Evolutionary conservation across 371 early-diverging fungal genomes (phyloP).

Genomic region (Mortierella sp.): DNA sequence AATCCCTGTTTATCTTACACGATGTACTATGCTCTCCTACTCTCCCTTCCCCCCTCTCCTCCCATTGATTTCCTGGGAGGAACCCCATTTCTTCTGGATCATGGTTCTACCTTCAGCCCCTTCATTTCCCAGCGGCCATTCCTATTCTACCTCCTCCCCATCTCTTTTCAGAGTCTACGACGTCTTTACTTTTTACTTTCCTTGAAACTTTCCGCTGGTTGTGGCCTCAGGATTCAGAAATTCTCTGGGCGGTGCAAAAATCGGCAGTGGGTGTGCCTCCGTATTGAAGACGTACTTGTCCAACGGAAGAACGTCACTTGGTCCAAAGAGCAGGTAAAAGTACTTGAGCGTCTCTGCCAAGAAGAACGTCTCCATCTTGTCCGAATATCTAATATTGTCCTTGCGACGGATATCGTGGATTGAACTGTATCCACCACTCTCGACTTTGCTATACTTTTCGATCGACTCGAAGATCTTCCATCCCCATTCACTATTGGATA

Average conservation of each 20-base stretch:
- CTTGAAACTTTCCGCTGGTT: too few species aligned
- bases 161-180: too few species aligned
- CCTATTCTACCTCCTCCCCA: too few species aligned
- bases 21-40: too few species aligned
- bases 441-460: constrained; percentile 78
- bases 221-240: constrained; percentile 3
- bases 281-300: constrained; percentile 89
- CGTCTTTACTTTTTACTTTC: too few species aligned
- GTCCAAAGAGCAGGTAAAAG: constrained; percentile 87
- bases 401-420: constrained; percentile 72
- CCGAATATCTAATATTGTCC: constrained; percentile 51
- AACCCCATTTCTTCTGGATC: too few species aligned
- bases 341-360: constrained; percentile 96
- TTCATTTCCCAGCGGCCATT: too few species aligned
- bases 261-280: constrained; percentile 89
- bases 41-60: too few species aligned
- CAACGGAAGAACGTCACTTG: constrained; percentile 74
- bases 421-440: constrained; percentile 81
- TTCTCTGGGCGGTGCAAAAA: constrained; percentile 58
- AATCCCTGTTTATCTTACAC: too few species aligned
- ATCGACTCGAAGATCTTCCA: constrained; percentile 90
- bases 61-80: too few species aligned
- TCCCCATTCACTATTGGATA: constrained; percentile 81
- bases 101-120: too few species aligned
- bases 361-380: constrained; percentile 88